phyloP scores from a whole-genome alignment of 768 basidiomycete species.

The Collybia sordida region DNA sequence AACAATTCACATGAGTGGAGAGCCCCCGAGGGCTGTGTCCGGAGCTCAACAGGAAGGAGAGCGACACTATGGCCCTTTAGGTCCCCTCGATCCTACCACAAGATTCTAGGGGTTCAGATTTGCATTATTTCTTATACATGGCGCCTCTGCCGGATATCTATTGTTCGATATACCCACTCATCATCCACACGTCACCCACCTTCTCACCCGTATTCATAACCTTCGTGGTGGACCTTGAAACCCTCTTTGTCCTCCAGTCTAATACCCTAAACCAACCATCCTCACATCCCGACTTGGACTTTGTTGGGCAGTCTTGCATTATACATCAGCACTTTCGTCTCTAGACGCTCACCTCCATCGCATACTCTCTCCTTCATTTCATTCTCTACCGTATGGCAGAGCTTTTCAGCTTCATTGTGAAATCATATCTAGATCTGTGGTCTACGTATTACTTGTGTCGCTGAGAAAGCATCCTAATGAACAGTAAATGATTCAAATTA shows the following conservation, averaged over 20 bases:
- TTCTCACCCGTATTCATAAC: constrained; percentile 12
- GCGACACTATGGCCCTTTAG: constrained; percentile 50
- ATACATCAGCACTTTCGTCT: constrained; percentile 10
- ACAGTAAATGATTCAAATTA: neutral
- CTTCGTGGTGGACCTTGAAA: constrained; percentile 31
- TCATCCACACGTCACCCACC: constrained; percentile 28
- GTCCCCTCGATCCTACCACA: constrained; percentile 61
- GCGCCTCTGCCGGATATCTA: constrained; percentile 26
- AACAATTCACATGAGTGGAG: constrained; percentile 24
- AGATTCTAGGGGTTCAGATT: constrained; percentile 38
- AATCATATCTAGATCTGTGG: constrained; percentile 13
- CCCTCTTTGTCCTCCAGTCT: constrained; percentile 23
- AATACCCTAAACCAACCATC: constrained; percentile 26
- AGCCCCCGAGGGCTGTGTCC: constrained; percentile 11
- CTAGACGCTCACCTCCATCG: constrained; percentile 15
- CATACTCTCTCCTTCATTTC: constrained; percentile 12
- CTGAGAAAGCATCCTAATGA: neutral
- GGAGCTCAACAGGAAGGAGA: constrained; percentile 27
- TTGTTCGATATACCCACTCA: constrained; percentile 39
- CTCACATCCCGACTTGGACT: constrained; percentile 10
- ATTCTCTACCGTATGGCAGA: neutral
- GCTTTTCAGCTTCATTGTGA: constrained; percentile 10
- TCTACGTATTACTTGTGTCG: constrained; percentile 3
- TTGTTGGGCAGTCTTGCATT: constrained; percentile 11
- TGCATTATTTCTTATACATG: constrained; percentile 21